Conservation (phyloP, 371 early-diverging fungal genomes). For the Rhizomucor pusillus region DNA sequence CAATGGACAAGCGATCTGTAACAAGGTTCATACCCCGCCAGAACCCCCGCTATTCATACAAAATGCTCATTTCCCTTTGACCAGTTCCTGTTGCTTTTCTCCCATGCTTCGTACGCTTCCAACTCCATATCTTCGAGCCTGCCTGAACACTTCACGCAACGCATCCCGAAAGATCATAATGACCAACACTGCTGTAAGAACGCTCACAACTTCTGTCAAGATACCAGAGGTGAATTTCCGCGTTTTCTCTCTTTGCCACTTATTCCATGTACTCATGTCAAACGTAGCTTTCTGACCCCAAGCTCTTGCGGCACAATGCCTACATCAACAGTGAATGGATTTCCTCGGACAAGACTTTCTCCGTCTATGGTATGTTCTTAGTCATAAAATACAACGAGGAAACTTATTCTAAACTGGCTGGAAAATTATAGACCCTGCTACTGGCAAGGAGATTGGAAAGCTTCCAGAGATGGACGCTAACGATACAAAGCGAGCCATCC, state of each 20-base stretch:
- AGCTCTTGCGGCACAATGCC: conserved; percentile 48
- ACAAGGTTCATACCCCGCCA: too few relatives aligned
- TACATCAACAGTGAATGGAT: conserved; percentile 62
- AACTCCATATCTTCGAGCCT: conserved; percentile 31
- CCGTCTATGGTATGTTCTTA: conserved; percentile 37
- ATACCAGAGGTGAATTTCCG: conserved; percentile 31
- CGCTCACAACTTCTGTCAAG: conserved; percentile 21
- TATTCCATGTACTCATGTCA: background rate
- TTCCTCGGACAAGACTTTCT: conserved; percentile 35
- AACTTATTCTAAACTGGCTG: background rate
- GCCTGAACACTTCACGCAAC: conserved; percentile 22
- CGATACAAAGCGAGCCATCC: conserved; percentile 61
- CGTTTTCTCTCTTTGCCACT: background rate
- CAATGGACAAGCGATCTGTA: too few relatives aligned
- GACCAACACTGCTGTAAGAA: conserved; percentile 4
- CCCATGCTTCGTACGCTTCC: conserved; percentile 8
- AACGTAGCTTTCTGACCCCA: conserved; percentile 50
- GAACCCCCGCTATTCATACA: too few relatives aligned
- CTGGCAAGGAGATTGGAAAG: conserved; percentile 59
- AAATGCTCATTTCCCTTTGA: too few relatives aligned
- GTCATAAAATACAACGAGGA: background rate
- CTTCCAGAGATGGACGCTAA: conserved; percentile 66
- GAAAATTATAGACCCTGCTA: conserved; percentile 60
- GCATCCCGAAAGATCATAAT: conserved; percentile 6
- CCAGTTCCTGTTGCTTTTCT: too few relatives aligned